Base-by-base conservation (phyloP, 75 land plant genomes). In the Pseudotsuga menziesii region DNA sequence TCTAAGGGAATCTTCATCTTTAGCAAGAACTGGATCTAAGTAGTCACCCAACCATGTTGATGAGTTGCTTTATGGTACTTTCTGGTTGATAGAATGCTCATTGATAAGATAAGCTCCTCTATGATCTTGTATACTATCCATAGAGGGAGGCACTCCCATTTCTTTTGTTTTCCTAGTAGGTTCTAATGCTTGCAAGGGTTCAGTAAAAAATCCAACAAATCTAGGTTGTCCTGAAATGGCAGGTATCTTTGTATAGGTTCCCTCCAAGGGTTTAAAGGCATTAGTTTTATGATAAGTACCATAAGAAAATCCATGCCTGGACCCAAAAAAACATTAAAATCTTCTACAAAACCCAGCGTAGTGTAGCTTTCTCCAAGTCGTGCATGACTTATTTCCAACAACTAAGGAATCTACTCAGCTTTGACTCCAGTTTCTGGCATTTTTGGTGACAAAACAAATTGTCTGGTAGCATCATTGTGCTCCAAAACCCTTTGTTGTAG, bases 391-490 rank as follows among this genome's bases (percentile, higher is more conserved):
- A 25, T 61, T 25, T 27, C 64, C 26, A 25, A 61, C 23, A 61
- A 23, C 12, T 61, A 27, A 61, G 64, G 23, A 25, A 25, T 25
- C 23, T 23, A 25, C 23, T 25, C 64, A 61, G 2, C 64, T n/a
- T 61, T 25, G 22, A 26, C 26, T 61, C 23, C 64, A n/a, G 64
- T 61, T 61, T 61, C 64, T 61, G 23, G 64, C 64, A 61, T 61
- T n/a, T 5, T n/a, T n/a, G n/a, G n/a, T n/a, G n/a, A n/a, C n/a
- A n/a, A n/a, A n/a, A n/a, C n/a, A n/a, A n/a, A n/a, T n/a, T n/a
- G n/a, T n/a, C n/a, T n/a, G n/a, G n/a, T n/a, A n/a, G n/a, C n/a
- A n/a, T n/a, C n/a, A n/a, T n/a, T n/a, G n/a, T n/a, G n/a, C n/a
- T n/a, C n/a, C n/a, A n/a, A n/a, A n/a, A n/a, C n/a, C n/a, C n/a